Conservation (phyloP, 2,329 filamentous ascomycete species). For the Stagonosporopsis cucurbitacearum region DNA sequence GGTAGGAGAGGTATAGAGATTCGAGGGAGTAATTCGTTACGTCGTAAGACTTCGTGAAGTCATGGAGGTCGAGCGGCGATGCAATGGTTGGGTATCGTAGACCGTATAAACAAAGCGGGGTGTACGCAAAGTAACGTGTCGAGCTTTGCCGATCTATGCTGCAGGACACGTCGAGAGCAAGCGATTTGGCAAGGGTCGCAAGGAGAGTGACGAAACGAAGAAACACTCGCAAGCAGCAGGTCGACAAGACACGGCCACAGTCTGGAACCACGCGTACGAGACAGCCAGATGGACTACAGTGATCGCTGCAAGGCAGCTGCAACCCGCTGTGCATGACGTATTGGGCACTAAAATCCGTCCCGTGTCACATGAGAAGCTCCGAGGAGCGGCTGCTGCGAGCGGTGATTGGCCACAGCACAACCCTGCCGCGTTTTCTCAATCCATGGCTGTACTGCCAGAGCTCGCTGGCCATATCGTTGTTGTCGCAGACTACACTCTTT, state of each 20-base stretch:
- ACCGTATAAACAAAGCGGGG: constrained; percentile 35
- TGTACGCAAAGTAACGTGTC: constrained; percentile 11
- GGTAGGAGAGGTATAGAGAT: constrained; percentile 26
- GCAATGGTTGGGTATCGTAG: constrained; percentile 33
- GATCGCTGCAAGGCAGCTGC: constrained; percentile 46
- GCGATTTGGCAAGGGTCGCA: constrained; percentile 18
- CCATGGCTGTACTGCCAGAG: constrained; percentile 1
- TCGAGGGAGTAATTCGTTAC: constrained; percentile 35
- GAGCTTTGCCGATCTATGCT: constrained; percentile 22
- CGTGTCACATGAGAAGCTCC: constrained; percentile 31
- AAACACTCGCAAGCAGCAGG: constrained; percentile 26
- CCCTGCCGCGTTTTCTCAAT: constrained; percentile 21
- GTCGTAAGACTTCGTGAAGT: constrained; percentile 40
- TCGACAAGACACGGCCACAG: constrained; percentile 22
- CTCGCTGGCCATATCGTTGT: background rate
- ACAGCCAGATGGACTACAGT: constrained; percentile 29
- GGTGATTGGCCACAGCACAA: constrained; percentile 32
- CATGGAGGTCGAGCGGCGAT: constrained; percentile 37
- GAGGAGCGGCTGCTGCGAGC: constrained; percentile 26
- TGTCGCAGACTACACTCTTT: background rate
- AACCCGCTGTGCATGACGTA: constrained; percentile 47
- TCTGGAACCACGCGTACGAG: constrained; percentile 31
- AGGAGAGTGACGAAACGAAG: constrained; percentile 31
- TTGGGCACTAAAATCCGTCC: constrained; percentile 24
- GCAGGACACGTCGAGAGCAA: constrained; percentile 17